Evolutionary conservation across 306 rosid genomes (phyloP), one percentile per base, ranked within the genome.

Genomic region (Ceratonia siliqua): DNA sequence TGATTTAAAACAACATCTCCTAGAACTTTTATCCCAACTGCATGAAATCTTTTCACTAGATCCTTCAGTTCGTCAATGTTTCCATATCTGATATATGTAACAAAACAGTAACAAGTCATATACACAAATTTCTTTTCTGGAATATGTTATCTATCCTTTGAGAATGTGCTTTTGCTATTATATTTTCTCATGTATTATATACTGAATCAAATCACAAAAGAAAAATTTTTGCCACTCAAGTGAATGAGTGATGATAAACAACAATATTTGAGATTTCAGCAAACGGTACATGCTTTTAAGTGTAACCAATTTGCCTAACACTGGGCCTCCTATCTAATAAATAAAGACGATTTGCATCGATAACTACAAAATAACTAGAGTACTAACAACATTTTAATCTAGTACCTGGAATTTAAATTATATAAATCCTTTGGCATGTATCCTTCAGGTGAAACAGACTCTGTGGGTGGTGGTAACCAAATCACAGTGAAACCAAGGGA

Each of bases 381-480:
- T 8, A 63, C 18, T 25, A 79, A 61, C 24, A 74, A 18, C 61
- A 68, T 53, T 45, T 79, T 50, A 66, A 74, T 50, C 55, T 39
- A 70, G 50, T 87, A 92, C 99, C 97, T 95, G 80, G 93, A 95
- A 83, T 87, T 90, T 76, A 95, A 82, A 86, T 92, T 85, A 80
- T 95, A 95, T 83, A 92, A 84, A 85, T 95, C 99, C 73, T 28
- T 90, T 12, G 97, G 98, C 98, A 95, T 90, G 88, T 95, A 95
- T 71, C 97, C 99, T 83, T 94, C 93, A 13, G 93, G 93, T 62
- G 99, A 89, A 76, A 95, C 90, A 68, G 99, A 92, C 38, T 92
- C 96, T n/a, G 99, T 94, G 24, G 99, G 99, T 20, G 98, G 98
- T 42, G 99, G 99, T 62, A 94, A 82, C 99, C 99, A 94, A 73